Evolutionary conservation across 2,329 filamentous ascomycete genomes (phyloP).

Genomic region (Epicoccum sorghinum): DNA sequence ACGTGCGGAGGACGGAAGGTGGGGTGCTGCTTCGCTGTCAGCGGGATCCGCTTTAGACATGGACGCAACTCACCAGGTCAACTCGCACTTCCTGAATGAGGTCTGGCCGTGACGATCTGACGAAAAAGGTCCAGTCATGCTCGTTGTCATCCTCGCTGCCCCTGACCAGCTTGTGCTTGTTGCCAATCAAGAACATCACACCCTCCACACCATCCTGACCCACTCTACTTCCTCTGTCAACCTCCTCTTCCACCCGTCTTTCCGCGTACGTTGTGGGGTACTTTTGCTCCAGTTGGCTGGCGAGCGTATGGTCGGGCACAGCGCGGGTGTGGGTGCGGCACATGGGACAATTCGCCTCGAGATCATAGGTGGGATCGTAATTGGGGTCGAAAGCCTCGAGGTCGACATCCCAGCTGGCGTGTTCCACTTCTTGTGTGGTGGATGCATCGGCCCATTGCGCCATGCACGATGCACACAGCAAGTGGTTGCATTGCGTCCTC

Average conservation of each 20-base stretch:
- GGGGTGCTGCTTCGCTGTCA: slow-evolving; percentile 43
- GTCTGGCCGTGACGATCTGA: slow-evolving; percentile 51
- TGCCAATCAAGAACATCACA: slow-evolving; percentile 54
- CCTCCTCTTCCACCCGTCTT: slow-evolving; percentile 44
- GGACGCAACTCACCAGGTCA: slow-evolving; percentile 24
- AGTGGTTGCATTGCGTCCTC: slow-evolving; percentile 51
- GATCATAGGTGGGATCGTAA: slow-evolving; percentile 34
- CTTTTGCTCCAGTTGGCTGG: slow-evolving; percentile 33
- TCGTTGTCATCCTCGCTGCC: slow-evolving; percentile 36
- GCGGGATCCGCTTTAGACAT: not conserved
- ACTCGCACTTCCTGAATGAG: slow-evolving; percentile 54
- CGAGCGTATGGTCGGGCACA: slow-evolving; percentile 30
- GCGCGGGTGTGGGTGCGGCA: slow-evolving; percentile 51
- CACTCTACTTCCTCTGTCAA: slow-evolving; percentile 28
- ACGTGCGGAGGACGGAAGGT: slow-evolving; percentile 50
- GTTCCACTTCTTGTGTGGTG: slow-evolving; percentile 43
- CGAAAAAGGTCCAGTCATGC: slow-evolving; percentile 57
- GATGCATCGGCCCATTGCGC: slow-evolving; percentile 54
- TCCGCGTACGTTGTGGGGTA: slow-evolving; percentile 48
- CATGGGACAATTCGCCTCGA: slow-evolving; percentile 55
- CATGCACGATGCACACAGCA: slow-evolving; percentile 55
- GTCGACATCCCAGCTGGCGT: slow-evolving; percentile 47
- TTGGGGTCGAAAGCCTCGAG: slow-evolving; percentile 48
- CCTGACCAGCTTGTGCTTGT: slow-evolving; percentile 46
- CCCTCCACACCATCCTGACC: slow-evolving; percentile 44